Evolutionary conservation across 208 protist species (phyloP).

Genomic region (Acanthamoeba quina): DNA sequence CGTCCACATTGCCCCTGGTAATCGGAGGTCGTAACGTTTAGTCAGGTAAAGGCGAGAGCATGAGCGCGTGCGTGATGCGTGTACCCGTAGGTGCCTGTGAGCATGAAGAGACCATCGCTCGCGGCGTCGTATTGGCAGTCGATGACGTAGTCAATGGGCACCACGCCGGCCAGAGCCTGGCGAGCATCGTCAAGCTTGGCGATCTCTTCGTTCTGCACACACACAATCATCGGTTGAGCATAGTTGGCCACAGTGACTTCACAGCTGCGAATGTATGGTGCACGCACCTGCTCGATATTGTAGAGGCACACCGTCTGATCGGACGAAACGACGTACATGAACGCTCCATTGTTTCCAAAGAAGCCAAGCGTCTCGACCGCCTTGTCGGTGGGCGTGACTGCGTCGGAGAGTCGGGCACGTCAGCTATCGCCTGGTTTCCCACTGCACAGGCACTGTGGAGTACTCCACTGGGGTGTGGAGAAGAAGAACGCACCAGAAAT

Average conservation of each 20-base stretch:
- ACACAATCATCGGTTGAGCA: no score
- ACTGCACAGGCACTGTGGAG: no score
- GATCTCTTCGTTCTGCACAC: background rate
- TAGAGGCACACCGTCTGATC: conserved; percentile 35
- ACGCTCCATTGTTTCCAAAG: background rate
- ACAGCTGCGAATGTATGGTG: no score
- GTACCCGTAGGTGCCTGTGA: conserved; percentile 44
- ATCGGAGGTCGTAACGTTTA: background rate
- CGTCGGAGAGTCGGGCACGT: background rate
- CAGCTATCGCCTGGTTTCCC: no score
- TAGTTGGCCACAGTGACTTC: no score
- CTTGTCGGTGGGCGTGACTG: conserved; percentile 23
- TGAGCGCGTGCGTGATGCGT: background rate
- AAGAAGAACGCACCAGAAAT: background rate
- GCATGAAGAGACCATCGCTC: conserved; percentile 21
- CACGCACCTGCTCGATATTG: conserved; percentile 25
- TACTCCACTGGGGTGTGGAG: no score
- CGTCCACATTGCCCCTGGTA: background rate
- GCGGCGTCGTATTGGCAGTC: conserved; percentile 42
- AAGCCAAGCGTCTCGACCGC: background rate
- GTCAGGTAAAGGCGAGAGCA: background rate
- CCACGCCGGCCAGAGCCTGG: background rate
- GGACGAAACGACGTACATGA: conserved; percentile 41
- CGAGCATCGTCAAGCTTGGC: conserved; percentile 26
- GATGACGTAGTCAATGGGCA: conserved; percentile 39